Evolutionary conservation across 805 yeast genomes (phyloP), one percentile per base, ranked within the genome.

Genomic region (Wickerhamomyces bisporus): DNA sequence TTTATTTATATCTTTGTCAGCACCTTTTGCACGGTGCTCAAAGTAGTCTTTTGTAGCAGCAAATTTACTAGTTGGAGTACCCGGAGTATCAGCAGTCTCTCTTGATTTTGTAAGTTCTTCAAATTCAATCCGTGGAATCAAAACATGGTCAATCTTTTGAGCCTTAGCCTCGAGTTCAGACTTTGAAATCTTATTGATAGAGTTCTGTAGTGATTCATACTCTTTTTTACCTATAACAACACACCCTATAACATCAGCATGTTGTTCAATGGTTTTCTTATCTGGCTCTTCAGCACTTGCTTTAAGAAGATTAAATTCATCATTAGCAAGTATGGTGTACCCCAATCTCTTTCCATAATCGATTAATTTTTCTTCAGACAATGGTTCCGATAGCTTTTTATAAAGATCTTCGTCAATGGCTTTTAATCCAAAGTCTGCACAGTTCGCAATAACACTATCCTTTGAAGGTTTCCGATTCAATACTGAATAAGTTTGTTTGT

Each of bases 41-140:
- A 59, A 62, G 38, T 51, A 60, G 15, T 60, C 61, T 39, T 62
- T 61, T 8, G 58, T 60, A 3, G 58, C 60, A 19, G 55, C 42
- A 30, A 62, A 64, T 38, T 60, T 63, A 41, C 42, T 47, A 17
- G 53, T 30, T 14, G 59, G 54, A 2, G 55, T 40, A 0, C 38
- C 23, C 28, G 53, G 47, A 9, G 30, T 16, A 5, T 41, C 33
- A 5, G 24, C 25, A 14, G 19, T 6, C 2, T 27, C 15, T 4
- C 17, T 26, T 27, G 28, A 13, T 5, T 12, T 15, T 2, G 36
- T 28, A 10, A 45, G 36, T 13, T 36, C 49, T 13, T 31, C 54
- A 5, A 25, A 37, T 6, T 42, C 47, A 15, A 42, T 52, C 28
- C 34, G 41, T 3, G 63, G 40, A 12, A 66, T 16, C 8, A 61